Conservation (phyloP, 495 filamentous ascomycete genomes). For the Penicillium diatomitis region DNA sequence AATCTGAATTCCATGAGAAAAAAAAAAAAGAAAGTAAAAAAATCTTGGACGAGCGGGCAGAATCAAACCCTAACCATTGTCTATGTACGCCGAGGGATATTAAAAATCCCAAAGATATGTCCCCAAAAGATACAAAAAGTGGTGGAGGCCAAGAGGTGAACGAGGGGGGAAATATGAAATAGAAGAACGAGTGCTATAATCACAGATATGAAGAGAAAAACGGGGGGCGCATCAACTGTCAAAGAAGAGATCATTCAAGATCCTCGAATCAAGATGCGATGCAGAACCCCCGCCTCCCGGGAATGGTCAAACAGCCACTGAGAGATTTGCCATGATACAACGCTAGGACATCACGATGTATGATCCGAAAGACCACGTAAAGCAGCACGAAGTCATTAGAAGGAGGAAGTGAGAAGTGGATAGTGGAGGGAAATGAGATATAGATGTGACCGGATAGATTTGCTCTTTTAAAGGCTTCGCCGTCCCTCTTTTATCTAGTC, state of each 20-base stretch:
- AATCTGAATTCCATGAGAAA: not conserved
- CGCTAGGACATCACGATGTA: conserved; percentile 24
- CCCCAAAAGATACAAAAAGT: conserved; percentile 5
- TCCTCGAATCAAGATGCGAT: no score
- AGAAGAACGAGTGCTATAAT: not conserved
- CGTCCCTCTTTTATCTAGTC: conserved; percentile 12
- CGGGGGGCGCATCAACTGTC: no score
- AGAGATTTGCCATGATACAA: conserved; percentile 13
- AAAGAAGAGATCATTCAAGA: no score
- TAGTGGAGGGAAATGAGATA: not conserved
- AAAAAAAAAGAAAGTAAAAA: conserved; percentile 6
- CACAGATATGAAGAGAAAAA: no score
- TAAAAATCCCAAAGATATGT: conserved; percentile 11
- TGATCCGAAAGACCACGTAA: conserved; percentile 16
- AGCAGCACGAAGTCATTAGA: conserved; percentile 25
- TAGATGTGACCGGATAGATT: no score
- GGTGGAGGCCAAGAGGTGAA: not conserved
- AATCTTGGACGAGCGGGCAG: conserved; percentile 1
- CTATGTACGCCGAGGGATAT: conserved; percentile 20
- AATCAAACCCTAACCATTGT: conserved; percentile 13
- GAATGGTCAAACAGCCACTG: conserved; percentile 7
- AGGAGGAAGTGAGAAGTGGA: not conserved
- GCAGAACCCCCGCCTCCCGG: no score
- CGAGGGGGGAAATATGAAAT: conserved; percentile 3
- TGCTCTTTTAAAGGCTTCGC: no score